Conservation (phyloP, 495 filamentous ascomycete genomes). For the Tuber indicum region DNA sequence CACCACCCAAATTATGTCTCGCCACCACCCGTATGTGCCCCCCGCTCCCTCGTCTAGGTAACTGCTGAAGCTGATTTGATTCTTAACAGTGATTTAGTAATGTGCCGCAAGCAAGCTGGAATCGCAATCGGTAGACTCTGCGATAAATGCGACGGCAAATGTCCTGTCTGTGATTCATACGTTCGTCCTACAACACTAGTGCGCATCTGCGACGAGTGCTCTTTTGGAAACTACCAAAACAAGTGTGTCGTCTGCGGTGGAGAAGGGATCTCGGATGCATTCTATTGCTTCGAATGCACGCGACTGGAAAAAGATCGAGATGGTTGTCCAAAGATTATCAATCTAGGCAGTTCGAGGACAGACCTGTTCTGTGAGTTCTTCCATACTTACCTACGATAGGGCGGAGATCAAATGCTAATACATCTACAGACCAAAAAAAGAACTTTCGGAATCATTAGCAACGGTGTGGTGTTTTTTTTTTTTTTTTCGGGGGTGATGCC, state of each 20-base stretch:
- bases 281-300: slow-evolving; percentile 99
- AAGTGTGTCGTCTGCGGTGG: slow-evolving; percentile 99
- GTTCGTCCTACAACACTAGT: slow-evolving; percentile 95
- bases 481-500: neutral
- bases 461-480: neutral
- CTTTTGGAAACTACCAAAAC: slow-evolving; percentile 99
- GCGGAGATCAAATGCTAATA: slow-evolving; percentile 9
- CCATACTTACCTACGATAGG: neutral
- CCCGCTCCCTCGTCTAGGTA: slow-evolving; percentile 37
- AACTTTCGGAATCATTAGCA: slow-evolving; percentile 41
- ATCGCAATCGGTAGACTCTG: slow-evolving; percentile 98
- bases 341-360: slow-evolving; percentile 87
- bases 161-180: slow-evolving; percentile 97
- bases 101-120: slow-evolving; percentile 98
- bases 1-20: slow-evolving; percentile 53
- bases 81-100: slow-evolving; percentile 77
- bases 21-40: slow-evolving; percentile 65
- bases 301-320: slow-evolving; percentile 95
- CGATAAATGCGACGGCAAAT: slow-evolving; percentile 99
- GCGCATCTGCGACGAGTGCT: slow-evolving; percentile 98
- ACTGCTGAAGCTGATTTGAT: slow-evolving; percentile 36
- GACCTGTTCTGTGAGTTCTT: slow-evolving; percentile 73
- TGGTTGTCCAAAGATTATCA: slow-evolving; percentile 99
- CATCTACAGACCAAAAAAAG: slow-evolving; percentile 41
- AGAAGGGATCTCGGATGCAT: slow-evolving; percentile 97